phyloP scores from a whole-genome alignment of 192 early-diverging fungal species.

The Geosiphon pyriformis region DNA sequence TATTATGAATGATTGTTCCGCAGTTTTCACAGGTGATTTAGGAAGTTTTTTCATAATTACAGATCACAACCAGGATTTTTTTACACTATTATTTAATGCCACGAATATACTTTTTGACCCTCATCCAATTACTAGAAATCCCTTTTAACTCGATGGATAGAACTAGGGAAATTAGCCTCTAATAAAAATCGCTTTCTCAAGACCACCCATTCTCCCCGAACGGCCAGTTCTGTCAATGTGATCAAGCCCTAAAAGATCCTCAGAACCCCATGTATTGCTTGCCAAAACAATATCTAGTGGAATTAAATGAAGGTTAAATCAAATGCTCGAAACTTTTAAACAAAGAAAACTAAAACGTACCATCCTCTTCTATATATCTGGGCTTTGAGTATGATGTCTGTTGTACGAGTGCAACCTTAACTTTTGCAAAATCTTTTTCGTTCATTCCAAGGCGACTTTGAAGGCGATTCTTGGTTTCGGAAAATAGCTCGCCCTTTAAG shows the following conservation, averaged over 20 bases:
- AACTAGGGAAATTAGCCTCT: too few species aligned
- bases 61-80: too few species aligned
- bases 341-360: conserved; percentile 15
- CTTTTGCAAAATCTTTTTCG: conserved; percentile 77
- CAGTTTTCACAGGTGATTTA: too few species aligned
- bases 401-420: conserved; percentile 49
- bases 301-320: background rate
- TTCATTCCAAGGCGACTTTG: conserved; percentile 64
- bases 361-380: conserved; percentile 22
- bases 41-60: too few species aligned
- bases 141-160: too few species aligned
- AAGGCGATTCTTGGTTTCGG: conserved; percentile 69
- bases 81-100: too few species aligned
- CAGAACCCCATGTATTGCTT: conserved; percentile 21
- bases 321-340: background rate
- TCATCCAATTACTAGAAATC: too few species aligned
- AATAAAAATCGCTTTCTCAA: conserved; percentile 44
- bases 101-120: too few species aligned
- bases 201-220: conserved; percentile 28
- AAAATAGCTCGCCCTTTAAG: conserved; percentile 57
- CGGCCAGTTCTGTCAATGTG: conserved; percentile 46
- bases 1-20: too few species aligned
- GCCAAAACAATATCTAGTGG: conserved; percentile 30
- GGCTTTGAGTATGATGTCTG: background rate
- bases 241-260: conserved; percentile 45